Evolutionary conservation across 768 basidiomycete genomes (phyloP), one percentile per base, ranked within the genome.

Genomic region (Erythrobasidium yunnanense): DNA sequence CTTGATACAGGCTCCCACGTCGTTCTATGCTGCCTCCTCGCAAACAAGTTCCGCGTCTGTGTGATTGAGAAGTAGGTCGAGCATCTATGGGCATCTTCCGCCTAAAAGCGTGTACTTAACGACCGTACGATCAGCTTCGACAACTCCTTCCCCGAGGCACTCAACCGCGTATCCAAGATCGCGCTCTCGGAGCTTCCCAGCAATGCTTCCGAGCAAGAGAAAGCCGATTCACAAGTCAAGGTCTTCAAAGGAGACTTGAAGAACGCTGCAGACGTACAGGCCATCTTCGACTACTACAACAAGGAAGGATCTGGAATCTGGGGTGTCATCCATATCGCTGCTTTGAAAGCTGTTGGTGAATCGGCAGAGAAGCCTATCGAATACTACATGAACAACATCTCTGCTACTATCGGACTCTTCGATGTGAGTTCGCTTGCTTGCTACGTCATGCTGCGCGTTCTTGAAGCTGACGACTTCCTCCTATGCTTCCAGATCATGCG

Each of bases 291-390:
- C 66, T 81, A 83, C 68, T 93, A 93, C 76, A 63, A 63, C 5
- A 71, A 73, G 65, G 84, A 83, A 56, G 85, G 88, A 72, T 88
- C 88, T 20, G 88, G 88, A 2, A 88, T 99, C 69, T 96, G 90
- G 88, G 95, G 92, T 55, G 90, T 96, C 23, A 80, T 99, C 60
- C 95, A 97, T 76, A 83, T 99, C 65, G 95, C 93, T 22, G 95
- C 95, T 2, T 85, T 88, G 80, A 99, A 99, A 80, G 90, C 92
- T 20, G 95, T 99, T 52, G 95, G 95, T 46, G 95, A 99, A 77
- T 92, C 90, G 17, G 86, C 86, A 18, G 88, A 95, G 78, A 85
- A 88, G 55, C 95, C 95, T 2, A 76, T 97, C 74, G 83, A 84
- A 13, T 99, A 99, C 78, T 99, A 97, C 76, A 79, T 82, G 71